A percentile compares a stretch with the other conserved stretches of the same genome.
phyloP scores from a whole-genome alignment of 352 stramenopile genomes.

The Phytophthora podocarpi region DNA sequence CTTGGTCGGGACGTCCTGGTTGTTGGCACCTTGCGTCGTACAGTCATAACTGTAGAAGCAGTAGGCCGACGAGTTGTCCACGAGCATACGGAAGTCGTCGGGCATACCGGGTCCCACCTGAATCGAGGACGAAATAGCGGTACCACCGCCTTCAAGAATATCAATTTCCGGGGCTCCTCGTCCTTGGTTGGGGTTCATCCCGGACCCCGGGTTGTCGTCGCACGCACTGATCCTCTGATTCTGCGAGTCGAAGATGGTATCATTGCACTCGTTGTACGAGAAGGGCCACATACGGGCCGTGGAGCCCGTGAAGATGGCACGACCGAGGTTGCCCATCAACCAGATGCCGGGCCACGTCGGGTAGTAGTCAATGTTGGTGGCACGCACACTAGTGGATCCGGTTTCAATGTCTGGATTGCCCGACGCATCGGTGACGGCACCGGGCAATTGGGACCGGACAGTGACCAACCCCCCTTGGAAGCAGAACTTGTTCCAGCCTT shows the following conservation, averaged over 20 bases:
- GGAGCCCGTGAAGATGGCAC: slow-evolving; percentile 93
- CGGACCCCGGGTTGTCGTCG: slow-evolving; percentile 89
- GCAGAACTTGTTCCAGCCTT: slow-evolving; percentile 97
- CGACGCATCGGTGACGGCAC: slow-evolving; percentile 35
- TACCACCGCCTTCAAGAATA: slow-evolving; percentile 90
- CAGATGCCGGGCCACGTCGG: slow-evolving; percentile 95
- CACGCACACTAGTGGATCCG: slow-evolving; percentile 21
- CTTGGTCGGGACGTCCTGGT: slow-evolving; percentile 44
- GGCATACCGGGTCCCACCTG: slow-evolving; percentile 86
- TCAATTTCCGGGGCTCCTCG: slow-evolving; percentile 96
- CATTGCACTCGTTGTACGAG: slow-evolving; percentile 93
- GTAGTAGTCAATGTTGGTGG: slow-evolving; percentile 41
- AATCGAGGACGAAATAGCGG: slow-evolving; percentile 88
- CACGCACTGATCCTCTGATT: slow-evolving; percentile 91
- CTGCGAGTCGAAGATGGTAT: slow-evolving; percentile 47
- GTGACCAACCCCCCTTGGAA: slow-evolving; percentile 94
- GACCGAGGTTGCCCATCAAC: slow-evolving; percentile 95
- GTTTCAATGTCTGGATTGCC: slow-evolving; percentile 56
- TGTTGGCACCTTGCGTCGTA: slow-evolving; percentile 49
- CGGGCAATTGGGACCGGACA: slow-evolving; percentile 84
- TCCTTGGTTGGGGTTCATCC: slow-evolving; percentile 88
- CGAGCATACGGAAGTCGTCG: slow-evolving; percentile 49
- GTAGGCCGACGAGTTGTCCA: slow-evolving; percentile 26
- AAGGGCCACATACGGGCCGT: slow-evolving; percentile 97
- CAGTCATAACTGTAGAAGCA: slow-evolving; percentile 60